Percentiles rank a stretch among this genome's conserved stretches.
These are phyloP conservation scores for Garcia nutans DNA, from an alignment of 345 rosid genomes.

Conservation along the genomic window DNA sequence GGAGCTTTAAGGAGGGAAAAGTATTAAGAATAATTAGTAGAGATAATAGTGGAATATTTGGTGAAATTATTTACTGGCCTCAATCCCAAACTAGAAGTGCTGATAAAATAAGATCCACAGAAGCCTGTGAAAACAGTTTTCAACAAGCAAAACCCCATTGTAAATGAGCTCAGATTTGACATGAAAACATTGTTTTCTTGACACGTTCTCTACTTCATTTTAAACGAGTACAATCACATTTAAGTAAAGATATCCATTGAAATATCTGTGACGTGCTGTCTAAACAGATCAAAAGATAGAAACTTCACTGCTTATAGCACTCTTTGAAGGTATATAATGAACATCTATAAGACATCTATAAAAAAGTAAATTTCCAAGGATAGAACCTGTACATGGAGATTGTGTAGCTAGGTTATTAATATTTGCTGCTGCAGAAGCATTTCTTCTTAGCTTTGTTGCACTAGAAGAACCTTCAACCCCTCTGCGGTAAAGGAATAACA, in stretches of 20 bases:
- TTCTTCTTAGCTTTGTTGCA: constrained; percentile 56
- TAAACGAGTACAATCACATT: background rate
- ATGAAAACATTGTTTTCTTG: background rate
- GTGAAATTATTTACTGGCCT: background rate
- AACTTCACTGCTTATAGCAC: background rate
- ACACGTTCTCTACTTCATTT: background rate
- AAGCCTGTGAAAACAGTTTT: background rate
- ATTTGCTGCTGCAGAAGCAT: constrained; percentile 68
- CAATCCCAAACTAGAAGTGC: background rate
- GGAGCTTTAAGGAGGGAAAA: constrained; percentile 41
- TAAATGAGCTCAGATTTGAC: background rate
- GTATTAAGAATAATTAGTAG: background rate
- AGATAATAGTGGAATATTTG: background rate
- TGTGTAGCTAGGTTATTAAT: constrained; percentile 51
- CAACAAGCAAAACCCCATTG: background rate
- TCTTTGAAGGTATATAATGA: background rate
- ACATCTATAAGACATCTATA: background rate
- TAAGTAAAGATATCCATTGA: background rate
- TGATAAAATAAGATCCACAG: background rate
- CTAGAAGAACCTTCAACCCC: constrained; percentile 45
- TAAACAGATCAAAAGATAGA: background rate
- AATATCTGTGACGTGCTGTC: background rate
- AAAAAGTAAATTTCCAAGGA: background rate
- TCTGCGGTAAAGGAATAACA: constrained; percentile 33
- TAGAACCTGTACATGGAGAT: constrained; percentile 51